Evolutionary conservation across 176 grass and related monocot genomes (phyloP), one percentile per base, ranked within the genome.

Genomic region (Rhipidocladum racemiflorum): DNA sequence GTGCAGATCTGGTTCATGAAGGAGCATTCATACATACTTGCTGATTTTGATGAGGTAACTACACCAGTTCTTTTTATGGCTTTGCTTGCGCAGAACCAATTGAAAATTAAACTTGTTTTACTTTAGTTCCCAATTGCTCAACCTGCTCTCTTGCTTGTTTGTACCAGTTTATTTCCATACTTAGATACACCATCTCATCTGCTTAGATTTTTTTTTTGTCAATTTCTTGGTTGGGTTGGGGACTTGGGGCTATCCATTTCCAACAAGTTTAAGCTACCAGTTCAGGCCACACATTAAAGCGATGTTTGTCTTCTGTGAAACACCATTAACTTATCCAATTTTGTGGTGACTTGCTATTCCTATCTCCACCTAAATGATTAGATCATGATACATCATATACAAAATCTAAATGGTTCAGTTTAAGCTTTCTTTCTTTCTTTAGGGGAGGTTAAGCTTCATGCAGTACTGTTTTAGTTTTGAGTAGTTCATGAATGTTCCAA

Each of bases 1-100:
- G 51, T 85, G 75, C 87, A 99, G 96, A 91, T 99, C 78, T 93
- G 89, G 83, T 93, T 93, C 72, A 99, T 99, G 96, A 99, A 78
- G 35, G 82, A 90, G 32, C 86, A 93, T 88, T 93, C 96, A 18
- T 90, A 93, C 78, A 88, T 93, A 38, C 93, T 99, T 88, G 74
- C 83, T 69, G 82, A 88, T 85, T 86, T 99, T 75, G 92, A 95
- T 85, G 91, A 95, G 96, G 96, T 98, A 69, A 49, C 63, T 61
- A 72, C 63, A 17, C 61, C 7, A 40, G 7, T 43, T 86, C 66
- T 55, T 55, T 75, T 64, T 67, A 84, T 50, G 42, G 24, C 38
- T 83, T 78, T 66, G 10, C 15, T 48, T 38, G 36, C 68, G 46
- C 36, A 67, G 14, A 56, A 43, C 54, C 61, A 48, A 25, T 59